Base-by-base conservation (phyloP, 805 yeast genomes). In the Aciculoconidium aculeatum region DNA sequence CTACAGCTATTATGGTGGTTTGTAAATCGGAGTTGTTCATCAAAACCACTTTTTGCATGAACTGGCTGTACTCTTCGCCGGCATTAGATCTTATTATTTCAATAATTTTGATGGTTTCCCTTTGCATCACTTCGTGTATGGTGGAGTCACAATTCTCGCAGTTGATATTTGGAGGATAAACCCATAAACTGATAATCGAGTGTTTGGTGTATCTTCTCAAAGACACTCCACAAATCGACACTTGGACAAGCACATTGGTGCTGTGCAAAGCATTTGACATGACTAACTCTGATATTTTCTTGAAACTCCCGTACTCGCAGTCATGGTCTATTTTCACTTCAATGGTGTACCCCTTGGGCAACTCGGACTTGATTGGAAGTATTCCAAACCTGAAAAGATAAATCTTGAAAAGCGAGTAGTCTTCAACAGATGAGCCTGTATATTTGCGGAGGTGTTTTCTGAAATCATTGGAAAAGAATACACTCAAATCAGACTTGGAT, bases 281-380 rank as follows among this genome's bases (percentile, higher is more conserved):
- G 2, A 34, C 22, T 4, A 26, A 11, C 9, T 12, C 4, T 7
- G 37, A 26, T 6, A 39, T 14, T 7, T 15, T 21, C 16, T 18
- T 25, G 13, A 35, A 28, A 9, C 30, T 25, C 9, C 16, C 19
- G 10, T n/a, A 15, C 17, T 31, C 34, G 15, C 6, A 13, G 4
- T 11, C 26, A 3, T 17, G 25, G 12, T 15, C 21, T 7, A 35
- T 30, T 12, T 32, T 29, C 7, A 39, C 15, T 15, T 39, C 42
- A n/a, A 30, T 19, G 5, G 42, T 39, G 17, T 31, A 33, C n/a
- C 42, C 42, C 9, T 19, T n/a, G n/a, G 22, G 21, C 14, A 33
- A 12, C 5, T 18, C 17, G 6, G 18, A 21, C 21, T 32, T 32
- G 7, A 15, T 13, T 2, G 42, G 42, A 13, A 19, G 15, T 8